A percentile compares a stretch with the other conserved stretches of the same genome.
phyloP scores from a whole-genome alignment of 148 eudicot species.

The Camellia lanceoleosa region DNA sequence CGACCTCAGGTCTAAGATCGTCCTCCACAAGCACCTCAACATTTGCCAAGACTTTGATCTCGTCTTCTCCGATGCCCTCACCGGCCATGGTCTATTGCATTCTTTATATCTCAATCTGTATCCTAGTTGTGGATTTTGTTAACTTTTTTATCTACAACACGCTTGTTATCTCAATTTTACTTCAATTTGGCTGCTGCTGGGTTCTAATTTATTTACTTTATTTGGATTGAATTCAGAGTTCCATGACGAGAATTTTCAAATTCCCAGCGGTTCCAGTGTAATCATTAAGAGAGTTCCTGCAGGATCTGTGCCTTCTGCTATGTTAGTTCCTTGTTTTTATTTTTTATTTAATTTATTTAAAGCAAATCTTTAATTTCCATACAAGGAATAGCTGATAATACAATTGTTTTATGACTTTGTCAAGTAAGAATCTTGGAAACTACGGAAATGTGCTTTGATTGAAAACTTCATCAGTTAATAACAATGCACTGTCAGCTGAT shows the following conservation, averaged over 20 bases:
- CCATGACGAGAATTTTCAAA: constrained; percentile 41
- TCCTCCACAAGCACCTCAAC: constrained; percentile 39
- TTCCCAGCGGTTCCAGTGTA: constrained; percentile 61
- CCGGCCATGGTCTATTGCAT: constrained; percentile 42
- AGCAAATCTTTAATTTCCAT: background rate
- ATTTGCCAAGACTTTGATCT: constrained; percentile 48
- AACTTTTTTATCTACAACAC: background rate
- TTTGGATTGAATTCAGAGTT: constrained; percentile 44
- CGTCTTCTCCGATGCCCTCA: constrained; percentile 47
- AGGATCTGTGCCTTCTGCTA: constrained; percentile 28
- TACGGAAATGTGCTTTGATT: background rate
- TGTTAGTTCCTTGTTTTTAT: constrained; percentile 24
- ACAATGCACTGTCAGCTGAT: background rate
- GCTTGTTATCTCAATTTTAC: background rate
- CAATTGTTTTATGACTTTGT: background rate
- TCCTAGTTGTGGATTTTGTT: background rate
- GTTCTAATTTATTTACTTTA: constrained; percentile 1
- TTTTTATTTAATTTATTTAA: background rate
- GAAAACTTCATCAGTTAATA: background rate
- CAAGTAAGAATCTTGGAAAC: background rate
- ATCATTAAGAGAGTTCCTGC: constrained; percentile 72
- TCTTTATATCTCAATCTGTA: background rate
- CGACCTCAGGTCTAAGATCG: constrained; percentile 50
- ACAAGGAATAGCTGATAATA: background rate
- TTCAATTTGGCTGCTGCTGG: background rate